Evolutionary conservation across 2,329 filamentous ascomycete genomes (phyloP).

Genomic region (Cercospora beticola): DNA sequence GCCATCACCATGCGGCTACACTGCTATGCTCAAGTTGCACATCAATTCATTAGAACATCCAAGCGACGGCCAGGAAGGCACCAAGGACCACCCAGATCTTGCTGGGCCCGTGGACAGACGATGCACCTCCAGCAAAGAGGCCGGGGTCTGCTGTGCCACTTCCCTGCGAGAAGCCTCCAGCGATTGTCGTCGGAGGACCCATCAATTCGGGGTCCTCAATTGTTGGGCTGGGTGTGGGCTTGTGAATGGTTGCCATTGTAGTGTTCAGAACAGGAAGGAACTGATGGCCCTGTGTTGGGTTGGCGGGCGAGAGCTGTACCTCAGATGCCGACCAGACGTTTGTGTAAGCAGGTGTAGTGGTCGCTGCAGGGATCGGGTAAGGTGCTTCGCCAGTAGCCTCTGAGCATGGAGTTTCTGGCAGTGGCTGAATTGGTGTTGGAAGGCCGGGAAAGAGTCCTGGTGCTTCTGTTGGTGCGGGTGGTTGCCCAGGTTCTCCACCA

Average conservation of each 20-base stretch:
- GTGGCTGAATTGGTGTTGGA: background rate
- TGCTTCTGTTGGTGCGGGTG: background rate
- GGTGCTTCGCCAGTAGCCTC: background rate
- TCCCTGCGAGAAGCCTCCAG: constrained; percentile 1
- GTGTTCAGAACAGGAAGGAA: background rate
- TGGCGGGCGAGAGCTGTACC: background rate
- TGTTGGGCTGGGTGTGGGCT: background rate
- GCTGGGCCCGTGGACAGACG: background rate
- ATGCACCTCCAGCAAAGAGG: background rate
- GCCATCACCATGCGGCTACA: background rate
- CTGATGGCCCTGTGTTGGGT: background rate
- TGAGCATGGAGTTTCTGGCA: background rate
- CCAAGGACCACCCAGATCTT: background rate
- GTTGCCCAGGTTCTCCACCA: background rate
- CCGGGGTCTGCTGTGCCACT: constrained; percentile 5
- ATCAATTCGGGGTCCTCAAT: background rate
- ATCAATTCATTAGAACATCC: background rate
- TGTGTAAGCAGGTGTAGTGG: background rate
- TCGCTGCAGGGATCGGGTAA: background rate
- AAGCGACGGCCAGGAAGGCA: background rate
- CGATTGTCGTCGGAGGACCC: background rate
- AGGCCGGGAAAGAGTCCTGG: background rate
- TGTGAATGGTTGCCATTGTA: background rate
- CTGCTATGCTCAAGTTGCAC: background rate
- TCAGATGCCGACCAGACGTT: background rate